phyloP scores from a whole-genome alignment of 2,329 filamentous ascomycete genomes.

The Diaporthe destruens region DNA sequence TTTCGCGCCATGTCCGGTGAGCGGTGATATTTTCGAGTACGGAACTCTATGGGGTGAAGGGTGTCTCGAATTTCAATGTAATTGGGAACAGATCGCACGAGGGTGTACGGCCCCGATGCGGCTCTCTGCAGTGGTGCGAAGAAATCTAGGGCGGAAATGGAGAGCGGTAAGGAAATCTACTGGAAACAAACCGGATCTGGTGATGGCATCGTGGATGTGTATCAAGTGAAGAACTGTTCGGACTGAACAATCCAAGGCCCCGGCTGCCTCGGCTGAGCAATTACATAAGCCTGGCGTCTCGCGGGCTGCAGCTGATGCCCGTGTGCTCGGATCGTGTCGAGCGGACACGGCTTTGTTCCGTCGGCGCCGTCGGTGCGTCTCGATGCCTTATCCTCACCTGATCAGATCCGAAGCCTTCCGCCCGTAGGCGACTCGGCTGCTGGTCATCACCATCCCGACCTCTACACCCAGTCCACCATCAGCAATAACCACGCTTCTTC shows the following conservation, averaged over 20 bases:
- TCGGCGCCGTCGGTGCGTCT: conserved; percentile 18
- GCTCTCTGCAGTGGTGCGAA: conserved; percentile 6
- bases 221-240: background rate
- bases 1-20: conserved; percentile 52
- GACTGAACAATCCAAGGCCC: conserved; percentile 11
- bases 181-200: background rate
- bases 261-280: conserved; percentile 34
- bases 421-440: background rate
- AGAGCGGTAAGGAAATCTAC: background rate
- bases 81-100: background rate
- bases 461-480: background rate
- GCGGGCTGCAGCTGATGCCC: background rate
- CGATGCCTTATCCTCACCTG: background rate
- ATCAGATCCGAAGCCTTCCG: background rate
- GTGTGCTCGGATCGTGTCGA: conserved; percentile 13
- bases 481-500: background rate
- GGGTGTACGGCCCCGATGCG: background rate
- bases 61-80: background rate
- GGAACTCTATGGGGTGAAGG: background rate
- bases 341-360: conserved; percentile 16
- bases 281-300: conserved; percentile 40
- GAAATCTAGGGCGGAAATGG: background rate
- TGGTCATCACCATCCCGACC: no score
- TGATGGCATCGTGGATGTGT: background rate
- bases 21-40: background rate